Evolutionary conservation across 1,284 basidiomycete species (phyloP).

Genomic region (Somion occarium): DNA sequence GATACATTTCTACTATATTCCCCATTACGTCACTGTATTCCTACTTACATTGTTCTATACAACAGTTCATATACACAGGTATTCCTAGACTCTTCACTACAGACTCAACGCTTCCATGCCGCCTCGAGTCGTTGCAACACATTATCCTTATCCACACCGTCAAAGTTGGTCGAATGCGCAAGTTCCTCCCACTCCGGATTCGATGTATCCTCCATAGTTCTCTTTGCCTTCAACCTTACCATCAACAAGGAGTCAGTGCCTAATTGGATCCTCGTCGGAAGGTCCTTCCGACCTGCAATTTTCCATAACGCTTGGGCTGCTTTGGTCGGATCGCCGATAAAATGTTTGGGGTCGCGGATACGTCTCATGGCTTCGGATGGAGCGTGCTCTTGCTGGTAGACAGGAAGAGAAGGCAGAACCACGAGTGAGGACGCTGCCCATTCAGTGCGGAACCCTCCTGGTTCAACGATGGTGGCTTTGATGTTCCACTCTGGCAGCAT

Average conservation of each 20-base stretch:
- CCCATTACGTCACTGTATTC: too few species aligned
- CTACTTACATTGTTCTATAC: too few species aligned
- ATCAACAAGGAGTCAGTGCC: slow-evolving; percentile 27
- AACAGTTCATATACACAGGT: too few species aligned
- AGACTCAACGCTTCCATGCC: not conserved
- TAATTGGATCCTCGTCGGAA: slow-evolving; percentile 30
- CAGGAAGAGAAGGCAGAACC: slow-evolving; percentile 10
- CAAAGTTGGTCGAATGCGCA: slow-evolving; percentile 14
- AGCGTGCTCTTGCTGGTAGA: slow-evolving; percentile 16
- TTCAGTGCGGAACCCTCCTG: slow-evolving; percentile 31
- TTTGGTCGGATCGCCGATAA: slow-evolving; percentile 17
- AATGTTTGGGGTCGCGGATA: not conserved
- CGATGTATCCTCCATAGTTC: slow-evolving; percentile 5
- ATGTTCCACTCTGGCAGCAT: slow-evolving; percentile 29
- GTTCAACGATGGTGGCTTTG: slow-evolving; percentile 31
- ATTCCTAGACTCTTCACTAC: too few species aligned
- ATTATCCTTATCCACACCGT: slow-evolving; percentile 12
- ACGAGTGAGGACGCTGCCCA: slow-evolving; percentile 17
- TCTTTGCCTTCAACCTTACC: slow-evolving; percentile 22
- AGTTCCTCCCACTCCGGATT: slow-evolving; percentile 8
- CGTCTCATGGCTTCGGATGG: slow-evolving; percentile 8
- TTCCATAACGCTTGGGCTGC: slow-evolving; percentile 16
- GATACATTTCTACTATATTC: too few species aligned
- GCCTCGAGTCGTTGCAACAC: slow-evolving; percentile 6
- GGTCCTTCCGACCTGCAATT: slow-evolving; percentile 15